Evolutionary conservation across 768 basidiomycete genomes (phyloP).

Genomic region (Amylocystis lapponica): DNA sequence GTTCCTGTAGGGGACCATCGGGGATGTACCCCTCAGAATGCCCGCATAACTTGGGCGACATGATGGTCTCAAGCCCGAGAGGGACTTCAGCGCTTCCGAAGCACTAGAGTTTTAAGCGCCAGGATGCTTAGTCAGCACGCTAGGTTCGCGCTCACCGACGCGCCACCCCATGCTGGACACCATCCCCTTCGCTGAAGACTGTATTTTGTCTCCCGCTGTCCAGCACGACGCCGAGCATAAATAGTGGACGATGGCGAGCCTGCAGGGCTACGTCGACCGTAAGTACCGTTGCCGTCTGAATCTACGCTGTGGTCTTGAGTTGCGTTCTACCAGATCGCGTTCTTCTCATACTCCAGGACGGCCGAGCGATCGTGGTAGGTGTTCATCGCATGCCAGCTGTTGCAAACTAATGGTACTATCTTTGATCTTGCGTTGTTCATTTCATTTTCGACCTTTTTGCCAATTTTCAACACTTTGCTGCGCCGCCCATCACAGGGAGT

Average conservation of each 20-base stretch:
- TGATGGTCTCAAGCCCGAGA: too few relatives aligned
- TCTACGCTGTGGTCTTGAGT: not conserved
- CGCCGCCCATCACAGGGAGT: slow-evolving; percentile 52
- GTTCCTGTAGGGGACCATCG: too few relatives aligned
- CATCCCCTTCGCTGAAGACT: too few relatives aligned
- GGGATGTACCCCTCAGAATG: too few relatives aligned
- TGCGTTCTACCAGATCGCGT: slow-evolving; percentile 67
- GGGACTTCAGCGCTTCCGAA: too few relatives aligned
- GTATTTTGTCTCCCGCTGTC: too few relatives aligned
- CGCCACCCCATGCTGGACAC: too few relatives aligned
- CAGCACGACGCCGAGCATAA: not conserved
- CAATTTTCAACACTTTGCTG: not conserved
- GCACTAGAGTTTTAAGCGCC: too few relatives aligned
- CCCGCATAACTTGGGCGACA: too few relatives aligned
- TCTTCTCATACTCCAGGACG: slow-evolving; percentile 92
- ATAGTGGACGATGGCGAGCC: slow-evolving; percentile 63
- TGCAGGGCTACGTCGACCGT: slow-evolving; percentile 92
- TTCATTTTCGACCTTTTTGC: not conserved
- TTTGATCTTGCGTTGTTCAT: slow-evolving; percentile 3
- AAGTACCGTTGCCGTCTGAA: slow-evolving; percentile 25
- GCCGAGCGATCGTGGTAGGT: slow-evolving; percentile 87
- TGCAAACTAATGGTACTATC: not conserved
- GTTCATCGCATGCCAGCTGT: not conserved
- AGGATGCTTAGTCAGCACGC: too few relatives aligned
- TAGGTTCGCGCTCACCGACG: too few relatives aligned